Evolutionary conservation across 2,329 filamentous ascomycete genomes (phyloP).

Genomic region (Trichophyton simii): DNA sequence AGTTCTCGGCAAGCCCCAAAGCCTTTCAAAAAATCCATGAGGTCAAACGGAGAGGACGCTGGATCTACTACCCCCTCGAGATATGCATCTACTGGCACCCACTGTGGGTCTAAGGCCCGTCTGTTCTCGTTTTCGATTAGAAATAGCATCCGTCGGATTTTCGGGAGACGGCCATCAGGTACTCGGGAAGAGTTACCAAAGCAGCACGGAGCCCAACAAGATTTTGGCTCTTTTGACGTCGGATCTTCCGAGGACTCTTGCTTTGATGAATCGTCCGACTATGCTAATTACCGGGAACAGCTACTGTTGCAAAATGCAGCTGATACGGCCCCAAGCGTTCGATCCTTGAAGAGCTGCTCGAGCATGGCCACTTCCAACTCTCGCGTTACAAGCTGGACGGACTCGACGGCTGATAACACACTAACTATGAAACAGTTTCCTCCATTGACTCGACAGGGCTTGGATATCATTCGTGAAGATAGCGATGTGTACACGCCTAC

Average conservation of each 20-base stretch:
- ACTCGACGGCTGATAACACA: slow-evolving; percentile 34
- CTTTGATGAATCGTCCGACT: not conserved
- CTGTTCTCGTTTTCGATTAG: slow-evolving; percentile 32
- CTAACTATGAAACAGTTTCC: slow-evolving; percentile 23
- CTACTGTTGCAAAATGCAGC: not conserved
- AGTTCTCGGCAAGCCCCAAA: slow-evolving; percentile 22
- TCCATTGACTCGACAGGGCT: slow-evolving; percentile 23
- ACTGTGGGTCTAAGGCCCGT: slow-evolving; percentile 21
- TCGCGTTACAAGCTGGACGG: slow-evolving; percentile 39
- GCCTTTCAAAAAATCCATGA: slow-evolving; percentile 28
- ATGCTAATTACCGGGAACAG: not conserved
- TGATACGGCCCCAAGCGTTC: slow-evolving; percentile 14
- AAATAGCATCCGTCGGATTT: slow-evolving; percentile 29
- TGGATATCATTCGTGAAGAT: slow-evolving; percentile 35
- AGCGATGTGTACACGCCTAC: slow-evolving; percentile 20
- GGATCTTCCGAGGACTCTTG: not conserved
- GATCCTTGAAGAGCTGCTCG: slow-evolving; percentile 20
- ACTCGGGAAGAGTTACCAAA: not conserved
- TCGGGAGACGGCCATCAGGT: slow-evolving; percentile 23
- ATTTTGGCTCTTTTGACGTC: not conserved
- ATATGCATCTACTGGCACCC: slow-evolving; percentile 9
- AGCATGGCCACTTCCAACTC: slow-evolving; percentile 28
- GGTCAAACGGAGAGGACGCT: slow-evolving; percentile 10
- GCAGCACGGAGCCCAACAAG: not conserved
- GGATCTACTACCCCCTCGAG: not conserved